Percentiles rank a stretch among this genome's conserved stretches.
These are phyloP conservation scores for Casaregolazyma lundiana DNA, from an alignment of 1,139 yeast species.

Conservation along the genomic window DNA sequence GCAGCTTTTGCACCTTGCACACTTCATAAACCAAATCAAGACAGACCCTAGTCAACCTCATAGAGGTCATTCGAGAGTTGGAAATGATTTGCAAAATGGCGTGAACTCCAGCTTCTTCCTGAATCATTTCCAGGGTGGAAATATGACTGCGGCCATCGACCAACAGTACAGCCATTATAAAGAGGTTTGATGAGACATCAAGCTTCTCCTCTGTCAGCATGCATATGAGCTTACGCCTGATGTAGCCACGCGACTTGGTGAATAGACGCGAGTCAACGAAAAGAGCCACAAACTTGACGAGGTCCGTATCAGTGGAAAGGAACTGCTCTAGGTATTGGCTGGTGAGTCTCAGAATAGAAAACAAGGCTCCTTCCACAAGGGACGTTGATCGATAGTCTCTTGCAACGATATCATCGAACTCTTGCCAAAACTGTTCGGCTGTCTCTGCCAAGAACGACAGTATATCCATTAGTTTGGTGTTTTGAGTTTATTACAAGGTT, in stretches of 20 bases:
- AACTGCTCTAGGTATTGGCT: constrained; percentile 26
- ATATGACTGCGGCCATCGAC: constrained; percentile 44
- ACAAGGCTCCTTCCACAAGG: constrained; percentile 24
- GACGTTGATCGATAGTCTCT: constrained; percentile 27
- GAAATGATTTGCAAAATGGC: constrained; percentile 40
- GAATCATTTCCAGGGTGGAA: constrained; percentile 41
- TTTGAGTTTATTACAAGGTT: too few species aligned
- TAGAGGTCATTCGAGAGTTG: constrained; percentile 22
- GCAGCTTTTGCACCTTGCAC: constrained; percentile 46
- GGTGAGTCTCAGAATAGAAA: constrained; percentile 29
- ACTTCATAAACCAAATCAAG: constrained; percentile 51
- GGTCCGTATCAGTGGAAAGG: constrained; percentile 30
- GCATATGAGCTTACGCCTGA: constrained; percentile 31
- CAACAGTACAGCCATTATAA: constrained; percentile 47
- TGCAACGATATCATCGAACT: constrained; percentile 26
- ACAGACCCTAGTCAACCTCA: constrained; percentile 38
- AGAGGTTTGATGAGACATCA: constrained; percentile 27
- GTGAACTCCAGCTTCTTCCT: constrained; percentile 48
- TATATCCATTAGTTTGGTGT: too few species aligned
- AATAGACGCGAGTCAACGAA: constrained; percentile 31
- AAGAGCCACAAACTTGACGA: constrained; percentile 29
- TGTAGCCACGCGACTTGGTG: constrained; percentile 29
- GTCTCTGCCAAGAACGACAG: constrained; percentile 30
- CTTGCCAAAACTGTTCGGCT: constrained; percentile 33
- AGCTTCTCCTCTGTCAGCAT: constrained; percentile 22